These are phyloP conservation scores for Tilletia caries DNA, from an alignment of 1,284 basidiomycete genomes.

Conservation along the genomic window DNA sequence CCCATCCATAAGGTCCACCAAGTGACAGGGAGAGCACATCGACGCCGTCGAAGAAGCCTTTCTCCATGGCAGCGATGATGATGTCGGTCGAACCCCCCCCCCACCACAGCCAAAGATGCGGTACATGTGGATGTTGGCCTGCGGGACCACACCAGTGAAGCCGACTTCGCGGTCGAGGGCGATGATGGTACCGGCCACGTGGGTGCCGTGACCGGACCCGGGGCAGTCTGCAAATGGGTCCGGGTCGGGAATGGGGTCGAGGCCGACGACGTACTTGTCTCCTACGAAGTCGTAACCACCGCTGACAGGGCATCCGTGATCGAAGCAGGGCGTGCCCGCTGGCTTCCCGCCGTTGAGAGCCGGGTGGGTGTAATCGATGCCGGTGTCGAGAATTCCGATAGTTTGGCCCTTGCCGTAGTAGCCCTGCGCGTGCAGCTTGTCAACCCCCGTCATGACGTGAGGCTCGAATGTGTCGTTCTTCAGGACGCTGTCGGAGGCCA, in stretches of 20 bases:
- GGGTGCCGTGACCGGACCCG: slow-evolving; percentile 57
- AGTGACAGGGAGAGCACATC: slow-evolving; percentile 67
- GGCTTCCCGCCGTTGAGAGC: slow-evolving; percentile 59
- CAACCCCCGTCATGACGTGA: slow-evolving; percentile 54
- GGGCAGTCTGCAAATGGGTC: slow-evolving; percentile 56
- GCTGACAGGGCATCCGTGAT: slow-evolving; percentile 30
- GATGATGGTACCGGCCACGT: slow-evolving; percentile 67
- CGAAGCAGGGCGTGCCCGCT: slow-evolving; percentile 34
- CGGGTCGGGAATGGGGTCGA: slow-evolving; percentile 51
- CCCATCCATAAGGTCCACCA: slow-evolving; percentile 56
- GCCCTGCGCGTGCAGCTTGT: slow-evolving; percentile 60
- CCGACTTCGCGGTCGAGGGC: slow-evolving; percentile 57
- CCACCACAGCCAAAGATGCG: slow-evolving; percentile 56
- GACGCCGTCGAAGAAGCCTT: slow-evolving; percentile 41
- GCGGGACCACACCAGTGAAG: slow-evolving; percentile 39
- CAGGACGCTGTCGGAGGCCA: neutral
- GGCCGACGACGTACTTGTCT: slow-evolving; percentile 52
- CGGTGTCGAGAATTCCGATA: slow-evolving; percentile 60
- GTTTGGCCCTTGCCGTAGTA: slow-evolving; percentile 61
- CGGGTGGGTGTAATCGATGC: slow-evolving; percentile 64
- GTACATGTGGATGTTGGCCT: slow-evolving; percentile 50
- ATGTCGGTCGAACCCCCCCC: slow-evolving; percentile 52
- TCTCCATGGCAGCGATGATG: slow-evolving; percentile 52
- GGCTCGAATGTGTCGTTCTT: slow-evolving; percentile 33
- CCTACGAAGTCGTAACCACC: slow-evolving; percentile 43